These are phyloP conservation scores for Cystoderma amianthinum DNA, from an alignment of 768 basidiomycete genomes.

Conservation along the genomic window DNA sequence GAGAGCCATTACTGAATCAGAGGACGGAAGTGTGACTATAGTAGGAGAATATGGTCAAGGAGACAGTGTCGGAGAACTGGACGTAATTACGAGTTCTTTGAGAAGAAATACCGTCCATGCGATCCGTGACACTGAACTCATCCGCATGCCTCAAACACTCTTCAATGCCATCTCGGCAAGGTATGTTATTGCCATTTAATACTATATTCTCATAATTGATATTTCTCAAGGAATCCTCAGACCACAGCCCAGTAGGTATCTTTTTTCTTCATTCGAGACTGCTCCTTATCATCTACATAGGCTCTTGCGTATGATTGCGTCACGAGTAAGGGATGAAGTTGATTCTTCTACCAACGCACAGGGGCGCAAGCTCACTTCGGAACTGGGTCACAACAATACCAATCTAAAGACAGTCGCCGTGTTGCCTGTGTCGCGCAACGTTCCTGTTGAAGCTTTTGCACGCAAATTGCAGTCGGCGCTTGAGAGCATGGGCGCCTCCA, in stretches of 20 bases:
- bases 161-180: constrained; percentile 95
- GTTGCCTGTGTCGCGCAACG: constrained; percentile 77
- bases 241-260: constrained; percentile 71
- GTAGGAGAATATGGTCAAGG: constrained; percentile 95
- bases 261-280: not conserved
- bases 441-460: constrained; percentile 88
- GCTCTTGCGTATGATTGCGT: constrained; percentile 84
- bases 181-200: constrained; percentile 26
- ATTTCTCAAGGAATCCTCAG: constrained; percentile 58
- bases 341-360: too few relatives aligned
- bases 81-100: constrained; percentile 89
- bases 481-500: constrained; percentile 90
- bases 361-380: constrained; percentile 43
- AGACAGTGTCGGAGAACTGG: constrained; percentile 94
- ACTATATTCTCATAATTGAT: constrained; percentile 1
- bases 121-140: constrained; percentile 95
- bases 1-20: constrained; percentile 79
- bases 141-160: constrained; percentile 92
- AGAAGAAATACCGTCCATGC: constrained; percentile 92
- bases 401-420: constrained; percentile 95
- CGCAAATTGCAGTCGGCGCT: constrained; percentile 82
- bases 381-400: constrained; percentile 68
- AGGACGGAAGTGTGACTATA: constrained; percentile 71
- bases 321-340: constrained; percentile 81
- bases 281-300: constrained; percentile 23